Evolutionary conservation across 2,329 filamentous ascomycete species (phyloP).

Genomic region (Fusarium bactridioides): DNA sequence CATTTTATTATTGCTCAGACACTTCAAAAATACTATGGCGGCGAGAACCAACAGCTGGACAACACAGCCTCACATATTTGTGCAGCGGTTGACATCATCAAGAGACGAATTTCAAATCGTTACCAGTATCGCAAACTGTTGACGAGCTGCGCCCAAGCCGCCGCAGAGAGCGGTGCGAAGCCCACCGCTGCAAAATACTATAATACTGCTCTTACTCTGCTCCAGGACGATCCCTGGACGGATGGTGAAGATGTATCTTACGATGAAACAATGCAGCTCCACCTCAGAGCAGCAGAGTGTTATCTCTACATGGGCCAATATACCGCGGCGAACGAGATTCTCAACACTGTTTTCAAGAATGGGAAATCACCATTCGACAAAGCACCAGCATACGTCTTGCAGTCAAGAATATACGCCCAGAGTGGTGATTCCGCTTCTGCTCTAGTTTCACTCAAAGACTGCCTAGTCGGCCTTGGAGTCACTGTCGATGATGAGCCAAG

Average conservation of each 20-base stretch:
- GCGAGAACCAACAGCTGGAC: slow-evolving; percentile 71
- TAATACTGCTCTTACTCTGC: slow-evolving; percentile 75
- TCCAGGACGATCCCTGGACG: slow-evolving; percentile 82
- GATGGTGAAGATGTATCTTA: slow-evolving; percentile 78
- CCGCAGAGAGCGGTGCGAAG: slow-evolving; percentile 82
- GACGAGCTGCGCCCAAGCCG: slow-evolving; percentile 78
- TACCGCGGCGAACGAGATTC: slow-evolving; percentile 70
- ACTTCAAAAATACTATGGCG: slow-evolving; percentile 74
- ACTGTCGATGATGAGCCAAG: slow-evolving; percentile 70
- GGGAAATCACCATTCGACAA: slow-evolving; percentile 80
- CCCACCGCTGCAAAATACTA: slow-evolving; percentile 86
- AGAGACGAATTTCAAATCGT: slow-evolving; percentile 65
- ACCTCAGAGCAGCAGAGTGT: slow-evolving; percentile 82
- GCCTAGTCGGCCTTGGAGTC: slow-evolving; percentile 74
- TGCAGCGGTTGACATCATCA: slow-evolving; percentile 78
- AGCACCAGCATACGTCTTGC: slow-evolving; percentile 82
- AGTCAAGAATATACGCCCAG: slow-evolving; percentile 80
- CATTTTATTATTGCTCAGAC: slow-evolving; percentile 88
- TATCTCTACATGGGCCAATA: slow-evolving; percentile 81
- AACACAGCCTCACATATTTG: slow-evolving; percentile 84
- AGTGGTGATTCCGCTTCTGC: slow-evolving; percentile 75
- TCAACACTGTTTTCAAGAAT: slow-evolving; percentile 73
- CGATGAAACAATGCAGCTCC: slow-evolving; percentile 82
- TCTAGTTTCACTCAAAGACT: slow-evolving; percentile 74
- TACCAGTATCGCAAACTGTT: slow-evolving; percentile 77